phyloP scores from a whole-genome alignment of 2,329 filamentous ascomycete genomes.

The Aspergillus fijiensis region DNA sequence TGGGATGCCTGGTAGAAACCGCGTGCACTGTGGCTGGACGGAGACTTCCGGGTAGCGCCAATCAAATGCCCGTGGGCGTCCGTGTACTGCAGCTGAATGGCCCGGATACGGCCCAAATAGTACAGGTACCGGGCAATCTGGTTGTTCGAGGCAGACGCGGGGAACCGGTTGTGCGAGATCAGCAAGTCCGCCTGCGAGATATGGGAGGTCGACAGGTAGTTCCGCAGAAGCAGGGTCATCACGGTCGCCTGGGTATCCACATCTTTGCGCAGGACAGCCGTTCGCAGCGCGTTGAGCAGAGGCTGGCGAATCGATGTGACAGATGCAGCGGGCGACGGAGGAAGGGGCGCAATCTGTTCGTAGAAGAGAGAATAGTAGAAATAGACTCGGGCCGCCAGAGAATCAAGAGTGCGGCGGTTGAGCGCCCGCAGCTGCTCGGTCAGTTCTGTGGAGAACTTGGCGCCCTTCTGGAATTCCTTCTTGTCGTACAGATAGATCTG shows the following conservation, averaged over 20 bases:
- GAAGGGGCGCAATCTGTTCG: constrained; percentile 82
- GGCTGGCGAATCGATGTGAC: constrained; percentile 83
- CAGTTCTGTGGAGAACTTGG: constrained; percentile 79
- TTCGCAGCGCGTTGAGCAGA: constrained; percentile 83
- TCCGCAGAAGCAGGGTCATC: constrained; percentile 90
- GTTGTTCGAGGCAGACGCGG: constrained; percentile 91
- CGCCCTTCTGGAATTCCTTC: constrained; percentile 76
- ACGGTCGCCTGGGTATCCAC: constrained; percentile 95
- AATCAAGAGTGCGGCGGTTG: constrained; percentile 92
- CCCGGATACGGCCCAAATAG: constrained; percentile 93
- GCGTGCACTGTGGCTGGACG: constrained; percentile 80
- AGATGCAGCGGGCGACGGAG: constrained; percentile 83
- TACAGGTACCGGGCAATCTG: constrained; percentile 97
- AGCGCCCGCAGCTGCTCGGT: constrained; percentile 81
- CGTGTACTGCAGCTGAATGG: constrained; percentile 94
- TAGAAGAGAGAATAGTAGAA: constrained; percentile 97
- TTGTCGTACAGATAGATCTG: constrained; percentile 88
- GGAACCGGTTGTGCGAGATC: constrained; percentile 93
- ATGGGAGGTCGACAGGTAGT: constrained; percentile 93
- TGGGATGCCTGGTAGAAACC: constrained; percentile 96
- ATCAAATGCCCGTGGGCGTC: constrained; percentile 94
- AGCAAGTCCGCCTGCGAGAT: constrained; percentile 95
- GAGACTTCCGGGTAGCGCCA: constrained; percentile 91
- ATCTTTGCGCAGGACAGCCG: constrained; percentile 94
- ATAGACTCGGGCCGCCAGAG: constrained; percentile 91